Base-by-base conservation (phyloP, 2,329 filamentous ascomycete species). In the Sordariomycetes sp. region DNA sequence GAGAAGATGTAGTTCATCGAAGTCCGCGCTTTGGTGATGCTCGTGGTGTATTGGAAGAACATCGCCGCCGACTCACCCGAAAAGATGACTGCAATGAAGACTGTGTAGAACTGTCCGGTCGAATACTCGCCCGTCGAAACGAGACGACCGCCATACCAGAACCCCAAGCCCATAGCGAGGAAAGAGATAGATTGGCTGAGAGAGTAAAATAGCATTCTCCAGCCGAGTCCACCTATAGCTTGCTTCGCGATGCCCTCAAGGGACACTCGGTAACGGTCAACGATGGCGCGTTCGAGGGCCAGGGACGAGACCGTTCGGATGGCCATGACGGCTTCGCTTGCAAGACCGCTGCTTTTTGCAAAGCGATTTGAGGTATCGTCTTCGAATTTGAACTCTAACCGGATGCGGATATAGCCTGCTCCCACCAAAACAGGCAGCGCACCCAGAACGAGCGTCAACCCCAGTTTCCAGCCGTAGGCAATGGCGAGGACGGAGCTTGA, bases 71-170 rank as follows among this genome's bases (percentile, higher is more conserved):
- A 54, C 54, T 67, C 55, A 4, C 57, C 60, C 0, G 61, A 60
- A 39, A 62, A 70, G 16, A 72, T 51, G 12, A 70, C 54, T 15
- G 66, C 63, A 36, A 69, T 62, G 45, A 72, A 72, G 21, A 69
- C 59, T 23, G 63, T 54, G 43, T 71, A 71, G 47, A 71, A 72
- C 30, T 67, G 57, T 3, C 54, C 46, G 0, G 58, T 48, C 2
- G 53, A 53, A 42, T 72, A 71, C 41, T 73, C 68, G n/a, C 61
- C 58, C 1, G 47, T 53, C 2, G 58, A 58, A 6, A 66, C 48
- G 4, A 64, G 52, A 16, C 46, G 51, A 2, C 60, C 58, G 2
- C 62, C 59, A 25, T 64, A 61, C 59, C 57, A 61, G 34, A 61
- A 61, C 1, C 60, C 58, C 2, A 62, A 40, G 3, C 48, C 59